These are phyloP conservation scores for Eucalyptus cloeziana DNA, from an alignment of 345 rosid species.

Conservation along the genomic window DNA sequence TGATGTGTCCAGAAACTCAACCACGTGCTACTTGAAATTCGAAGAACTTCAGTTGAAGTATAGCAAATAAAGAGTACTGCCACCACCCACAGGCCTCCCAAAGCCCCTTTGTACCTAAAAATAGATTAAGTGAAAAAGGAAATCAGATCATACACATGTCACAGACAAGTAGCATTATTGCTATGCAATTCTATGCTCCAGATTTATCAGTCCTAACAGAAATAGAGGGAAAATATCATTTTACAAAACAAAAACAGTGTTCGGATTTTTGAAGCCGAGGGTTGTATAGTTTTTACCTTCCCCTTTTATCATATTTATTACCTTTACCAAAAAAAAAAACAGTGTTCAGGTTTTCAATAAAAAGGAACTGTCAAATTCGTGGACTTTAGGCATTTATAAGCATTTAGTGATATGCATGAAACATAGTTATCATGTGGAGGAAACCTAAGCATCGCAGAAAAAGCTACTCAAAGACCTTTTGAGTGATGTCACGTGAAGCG, in stretches of 20 bases:
- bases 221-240: background rate
- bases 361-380: background rate
- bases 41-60: slow-evolving; percentile 59
- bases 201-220: background rate
- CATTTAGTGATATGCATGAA: background rate
- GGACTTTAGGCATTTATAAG: background rate
- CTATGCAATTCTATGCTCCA: background rate
- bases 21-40: slow-evolving; percentile 92
- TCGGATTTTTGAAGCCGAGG: background rate
- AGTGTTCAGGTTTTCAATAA: background rate
- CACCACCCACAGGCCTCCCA: slow-evolving; percentile 87
- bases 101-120: slow-evolving; percentile 68
- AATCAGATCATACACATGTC: background rate
- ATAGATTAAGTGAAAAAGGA: background rate
- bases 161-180: background rate
- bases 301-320: too few relatives aligned
- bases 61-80: slow-evolving; percentile 63
- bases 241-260: background rate
- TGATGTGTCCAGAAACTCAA: slow-evolving; percentile 82
- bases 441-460: background rate
- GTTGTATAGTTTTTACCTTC: too few relatives aligned
- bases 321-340: background rate
- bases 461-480: background rate
- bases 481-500: background rate
- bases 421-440: background rate